A percentile compares a stretch with the other conserved stretches of the same genome.
Evolutionary conservation across 129 eudicot species (phyloP).

Genomic region (Saposhnikovia divaricata): DNA sequence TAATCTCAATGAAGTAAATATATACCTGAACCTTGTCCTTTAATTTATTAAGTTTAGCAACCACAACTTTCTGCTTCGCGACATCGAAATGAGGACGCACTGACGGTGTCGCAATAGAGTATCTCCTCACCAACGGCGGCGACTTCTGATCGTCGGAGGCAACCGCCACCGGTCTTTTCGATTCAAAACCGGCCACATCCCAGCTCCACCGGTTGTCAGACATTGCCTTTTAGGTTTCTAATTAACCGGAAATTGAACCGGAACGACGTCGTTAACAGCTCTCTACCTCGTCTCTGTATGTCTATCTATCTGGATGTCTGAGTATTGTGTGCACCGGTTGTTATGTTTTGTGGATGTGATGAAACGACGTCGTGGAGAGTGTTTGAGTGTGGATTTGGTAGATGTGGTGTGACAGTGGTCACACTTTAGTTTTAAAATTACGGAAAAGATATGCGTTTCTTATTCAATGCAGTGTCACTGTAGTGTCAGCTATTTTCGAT

Average conservation of each 20-base stretch:
- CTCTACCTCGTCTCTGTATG: constrained; percentile 5
- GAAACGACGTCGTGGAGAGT: constrained; percentile 17
- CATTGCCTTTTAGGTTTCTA: constrained; percentile 18
- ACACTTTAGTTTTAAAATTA: constrained; percentile 25
- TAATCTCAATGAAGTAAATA: neutral
- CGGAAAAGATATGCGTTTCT: constrained; percentile 32
- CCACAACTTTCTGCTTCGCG: constrained; percentile 33
- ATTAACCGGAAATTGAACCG: constrained; percentile 11
- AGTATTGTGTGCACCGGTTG: neutral
- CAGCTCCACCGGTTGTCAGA: constrained; percentile 85
- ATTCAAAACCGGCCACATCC: constrained; percentile 93
- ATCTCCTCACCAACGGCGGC: constrained; percentile 54
- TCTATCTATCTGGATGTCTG: neutral
- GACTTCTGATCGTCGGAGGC: constrained; percentile 27
- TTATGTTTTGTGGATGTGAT: neutral
- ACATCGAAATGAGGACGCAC: constrained; percentile 49
- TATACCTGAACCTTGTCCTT: constrained; percentile 77
- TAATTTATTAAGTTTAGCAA: constrained; percentile 51
- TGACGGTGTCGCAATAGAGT: constrained; percentile 65
- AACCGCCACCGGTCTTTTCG: constrained; percentile 43
- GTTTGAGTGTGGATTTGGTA: neutral
- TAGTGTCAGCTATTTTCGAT: neutral
- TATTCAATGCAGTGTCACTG: constrained; percentile 25
- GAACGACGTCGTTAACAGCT: constrained; percentile 4
- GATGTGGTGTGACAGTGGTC: constrained; percentile 27